Percentiles rank a stretch among this genome's conserved stretches.
Evolutionary conservation across 192 early-diverging fungal species (phyloP).

Genomic region (Linnemannia zychae): DNA sequence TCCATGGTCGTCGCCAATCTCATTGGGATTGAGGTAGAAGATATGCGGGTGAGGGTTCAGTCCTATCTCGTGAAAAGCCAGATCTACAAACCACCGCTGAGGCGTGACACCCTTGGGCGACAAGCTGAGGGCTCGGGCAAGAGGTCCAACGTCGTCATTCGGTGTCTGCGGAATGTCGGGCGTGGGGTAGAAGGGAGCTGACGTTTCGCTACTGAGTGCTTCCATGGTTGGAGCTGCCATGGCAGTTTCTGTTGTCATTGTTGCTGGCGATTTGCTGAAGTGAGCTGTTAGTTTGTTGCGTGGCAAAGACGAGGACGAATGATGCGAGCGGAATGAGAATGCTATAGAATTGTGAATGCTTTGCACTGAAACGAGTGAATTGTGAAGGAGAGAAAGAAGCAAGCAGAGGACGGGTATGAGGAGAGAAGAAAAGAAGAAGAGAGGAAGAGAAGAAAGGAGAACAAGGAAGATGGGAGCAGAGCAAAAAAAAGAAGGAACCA

Average conservation of each 20-base stretch:
- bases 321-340: no score
- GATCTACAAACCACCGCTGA: slow-evolving; percentile 34
- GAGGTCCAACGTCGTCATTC: background rate
- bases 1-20: background rate
- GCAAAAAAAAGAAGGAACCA: background rate
- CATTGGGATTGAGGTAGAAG: slow-evolving; percentile 29
- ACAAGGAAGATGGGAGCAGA: no score
- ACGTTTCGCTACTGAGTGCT: background rate
- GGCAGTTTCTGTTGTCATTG: background rate
- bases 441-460: background rate
- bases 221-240: background rate
- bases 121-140: slow-evolving; percentile 18
- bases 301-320: background rate
- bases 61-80: slow-evolving; percentile 34
- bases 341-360: no score
- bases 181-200: background rate
- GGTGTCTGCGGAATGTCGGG: background rate
- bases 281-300: background rate
- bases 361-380: no score
- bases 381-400: no score
- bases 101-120: slow-evolving; percentile 18
- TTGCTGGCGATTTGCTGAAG: background rate
- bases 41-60: slow-evolving; percentile 31
- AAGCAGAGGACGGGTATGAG: no score
- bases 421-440: background rate